Conservation (phyloP, 2,329 filamentous ascomycete genomes). For the Paecilomyces niveus region DNA sequence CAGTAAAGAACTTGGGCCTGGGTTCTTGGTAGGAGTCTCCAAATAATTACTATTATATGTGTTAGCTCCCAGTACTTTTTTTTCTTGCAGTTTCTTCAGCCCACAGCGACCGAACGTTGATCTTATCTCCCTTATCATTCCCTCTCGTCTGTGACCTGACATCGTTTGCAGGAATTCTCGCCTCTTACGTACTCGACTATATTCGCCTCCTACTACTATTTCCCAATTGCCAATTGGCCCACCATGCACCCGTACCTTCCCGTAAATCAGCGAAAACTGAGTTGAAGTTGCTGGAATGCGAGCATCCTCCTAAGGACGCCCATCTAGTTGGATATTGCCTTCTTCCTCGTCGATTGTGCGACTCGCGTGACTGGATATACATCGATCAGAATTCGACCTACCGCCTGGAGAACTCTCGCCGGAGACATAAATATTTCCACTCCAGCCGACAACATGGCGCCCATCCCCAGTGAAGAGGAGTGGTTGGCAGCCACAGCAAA, state of each 20-base stretch:
- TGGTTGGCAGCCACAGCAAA: slow-evolving; percentile 7
- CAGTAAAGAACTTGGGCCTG: not conserved
- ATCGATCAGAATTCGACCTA: not conserved
- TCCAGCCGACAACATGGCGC: slow-evolving; percentile 2
- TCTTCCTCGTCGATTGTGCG: not conserved
- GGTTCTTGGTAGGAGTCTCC: not conserved
- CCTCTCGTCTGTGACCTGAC: not conserved
- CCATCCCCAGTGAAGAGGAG: slow-evolving; percentile 6
- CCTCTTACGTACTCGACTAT: not conserved
- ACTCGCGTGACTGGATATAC: not conserved
- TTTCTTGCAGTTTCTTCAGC: not conserved
- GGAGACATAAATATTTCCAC: not conserved
- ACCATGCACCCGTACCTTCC: not conserved
- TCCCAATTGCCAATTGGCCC: not conserved
- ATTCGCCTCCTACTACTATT: not conserved
- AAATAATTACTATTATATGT: not conserved
- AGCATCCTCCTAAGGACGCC: not conserved
- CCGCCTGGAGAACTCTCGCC: not conserved
- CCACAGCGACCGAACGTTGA: not conserved
- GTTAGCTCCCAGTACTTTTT: not conserved
- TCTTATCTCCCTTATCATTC: not conserved
- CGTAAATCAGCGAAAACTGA: not conserved
- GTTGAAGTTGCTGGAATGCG: not conserved
- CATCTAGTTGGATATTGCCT: not conserved
- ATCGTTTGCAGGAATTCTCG: not conserved